These are phyloP conservation scores for Mercurialis annua DNA, from an alignment of 345 rosid species.

Conservation along the genomic window DNA sequence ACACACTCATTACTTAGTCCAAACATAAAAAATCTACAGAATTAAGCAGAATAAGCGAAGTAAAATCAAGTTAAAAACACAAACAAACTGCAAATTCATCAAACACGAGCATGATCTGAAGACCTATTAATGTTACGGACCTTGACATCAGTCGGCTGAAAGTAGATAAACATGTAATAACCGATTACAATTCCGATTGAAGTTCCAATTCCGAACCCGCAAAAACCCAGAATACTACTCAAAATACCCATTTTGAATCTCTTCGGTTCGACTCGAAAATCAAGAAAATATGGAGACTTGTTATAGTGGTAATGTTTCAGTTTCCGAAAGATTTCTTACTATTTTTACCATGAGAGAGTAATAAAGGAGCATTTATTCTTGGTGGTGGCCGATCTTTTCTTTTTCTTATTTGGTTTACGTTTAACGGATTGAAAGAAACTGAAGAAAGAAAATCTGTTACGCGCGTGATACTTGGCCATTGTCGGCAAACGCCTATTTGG, in stretches of 20 bases:
- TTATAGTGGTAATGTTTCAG: neutral
- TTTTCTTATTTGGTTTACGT: too few relatives aligned
- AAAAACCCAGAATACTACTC: slow-evolving; percentile 53
- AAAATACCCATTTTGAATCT: slow-evolving; percentile 53
- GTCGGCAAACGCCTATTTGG: slow-evolving; percentile 41
- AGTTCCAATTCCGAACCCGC: slow-evolving; percentile 81
- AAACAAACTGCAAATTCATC: neutral
- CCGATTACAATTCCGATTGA: slow-evolving; percentile 67
- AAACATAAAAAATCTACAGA: neutral
- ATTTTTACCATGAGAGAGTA: slow-evolving; percentile 20
- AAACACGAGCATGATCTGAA: slow-evolving; percentile 8
- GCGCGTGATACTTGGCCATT: slow-evolving; percentile 37
- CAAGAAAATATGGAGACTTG: neutral
- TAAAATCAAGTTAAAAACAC: too few relatives aligned
- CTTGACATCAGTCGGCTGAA: slow-evolving; percentile 68
- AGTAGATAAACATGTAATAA: slow-evolving; percentile 69
- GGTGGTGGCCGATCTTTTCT: slow-evolving; percentile 18
- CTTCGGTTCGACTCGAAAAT: slow-evolving; percentile 1
- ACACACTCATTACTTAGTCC: neutral
- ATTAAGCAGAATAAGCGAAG: neutral
- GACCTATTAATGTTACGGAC: slow-evolving; percentile 25
- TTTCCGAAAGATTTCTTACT: neutral
- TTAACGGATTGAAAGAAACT: slow-evolving; percentile 32
- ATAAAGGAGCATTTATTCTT: slow-evolving; percentile 33
- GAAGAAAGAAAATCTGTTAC: slow-evolving; percentile 34